Conservation (phyloP, 352 stramenopile genomes). For the Pythium coloratum region DNA sequence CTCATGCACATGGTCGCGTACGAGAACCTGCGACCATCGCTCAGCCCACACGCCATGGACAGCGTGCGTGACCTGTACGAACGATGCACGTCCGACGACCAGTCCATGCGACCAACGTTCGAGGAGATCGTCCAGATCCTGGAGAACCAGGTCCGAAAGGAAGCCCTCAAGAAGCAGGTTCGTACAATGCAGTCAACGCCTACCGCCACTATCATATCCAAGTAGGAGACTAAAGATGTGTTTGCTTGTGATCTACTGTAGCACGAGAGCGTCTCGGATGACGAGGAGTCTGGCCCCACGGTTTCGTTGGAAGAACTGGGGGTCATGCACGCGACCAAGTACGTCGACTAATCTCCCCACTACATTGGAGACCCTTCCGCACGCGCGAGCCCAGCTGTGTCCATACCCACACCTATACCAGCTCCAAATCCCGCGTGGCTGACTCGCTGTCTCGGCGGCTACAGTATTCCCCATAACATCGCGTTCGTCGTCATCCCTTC, state of each 20-base stretch:
- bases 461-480: not conserved
- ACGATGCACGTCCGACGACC: slow-evolving; percentile 78
- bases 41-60: slow-evolving; percentile 84
- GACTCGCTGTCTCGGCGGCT: not conserved
- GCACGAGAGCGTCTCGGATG: slow-evolving; percentile 24
- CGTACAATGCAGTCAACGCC: slow-evolving; percentile 17
- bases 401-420: not conserved
- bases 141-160: slow-evolving; percentile 84
- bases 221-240: not conserved
- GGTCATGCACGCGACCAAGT: slow-evolving; percentile 80
- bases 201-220: no score
- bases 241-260: slow-evolving; percentile 9
- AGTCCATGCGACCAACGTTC: slow-evolving; percentile 74
- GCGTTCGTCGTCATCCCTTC: not conserved
- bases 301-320: slow-evolving; percentile 78
- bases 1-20: slow-evolving; percentile 91
- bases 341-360: slow-evolving; percentile 57
- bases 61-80: slow-evolving; percentile 80
- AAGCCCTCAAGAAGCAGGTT: slow-evolving; percentile 82
- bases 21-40: slow-evolving; percentile 79
- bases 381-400: not conserved
- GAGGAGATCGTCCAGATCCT: slow-evolving; percentile 85
- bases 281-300: slow-evolving; percentile 46
- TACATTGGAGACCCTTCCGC: not conserved
- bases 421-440: slow-evolving; percentile 1